Evolutionary conservation across 164 flowering plant genomes (phyloP).

Genomic region (Dillenia turbinata): DNA sequence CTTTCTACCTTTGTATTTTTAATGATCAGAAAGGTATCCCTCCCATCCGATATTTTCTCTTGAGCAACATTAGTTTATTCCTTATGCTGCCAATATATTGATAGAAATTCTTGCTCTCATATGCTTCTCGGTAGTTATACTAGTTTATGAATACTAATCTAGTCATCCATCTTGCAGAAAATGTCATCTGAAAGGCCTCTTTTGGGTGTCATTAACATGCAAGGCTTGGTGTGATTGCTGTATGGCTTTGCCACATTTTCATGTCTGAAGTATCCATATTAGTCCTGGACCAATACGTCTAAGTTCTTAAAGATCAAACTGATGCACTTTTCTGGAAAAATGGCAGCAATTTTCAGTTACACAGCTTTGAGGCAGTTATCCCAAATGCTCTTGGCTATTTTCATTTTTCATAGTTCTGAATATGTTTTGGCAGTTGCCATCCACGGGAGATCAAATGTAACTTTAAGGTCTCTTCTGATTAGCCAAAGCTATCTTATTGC

Average conservation of each 20-base stretch:
- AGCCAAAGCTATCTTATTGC: slow-evolving; percentile 74
- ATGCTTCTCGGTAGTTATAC: too few relatives aligned
- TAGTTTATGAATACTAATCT: too few relatives aligned
- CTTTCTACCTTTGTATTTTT: too few relatives aligned
- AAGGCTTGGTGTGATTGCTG: neutral
- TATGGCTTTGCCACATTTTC: neutral
- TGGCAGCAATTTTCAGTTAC: slow-evolving; percentile 38
- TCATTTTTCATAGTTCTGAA: slow-evolving; percentile 70
- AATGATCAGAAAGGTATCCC: too few relatives aligned
- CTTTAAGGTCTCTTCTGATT: slow-evolving; percentile 60
- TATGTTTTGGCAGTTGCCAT: slow-evolving; percentile 47
- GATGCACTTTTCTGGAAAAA: slow-evolving; percentile 15
- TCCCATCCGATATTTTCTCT: too few relatives aligned
- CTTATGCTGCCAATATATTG: too few relatives aligned
- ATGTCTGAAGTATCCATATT: slow-evolving; percentile 9
- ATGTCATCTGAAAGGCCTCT: too few relatives aligned
- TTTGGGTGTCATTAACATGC: too few relatives aligned
- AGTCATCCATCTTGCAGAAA: too few relatives aligned
- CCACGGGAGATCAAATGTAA: slow-evolving; percentile 63
- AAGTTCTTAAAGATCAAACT: slow-evolving; percentile 9
- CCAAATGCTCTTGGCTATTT: slow-evolving; percentile 49
- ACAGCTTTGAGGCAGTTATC: slow-evolving; percentile 60
- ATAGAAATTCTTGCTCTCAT: too few relatives aligned
- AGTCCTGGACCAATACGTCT: neutral
- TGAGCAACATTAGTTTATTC: too few relatives aligned